These are phyloP conservation scores for Sclerotinia glacialis DNA, from an alignment of 2,329 filamentous ascomycete genomes.

Conservation along the genomic window DNA sequence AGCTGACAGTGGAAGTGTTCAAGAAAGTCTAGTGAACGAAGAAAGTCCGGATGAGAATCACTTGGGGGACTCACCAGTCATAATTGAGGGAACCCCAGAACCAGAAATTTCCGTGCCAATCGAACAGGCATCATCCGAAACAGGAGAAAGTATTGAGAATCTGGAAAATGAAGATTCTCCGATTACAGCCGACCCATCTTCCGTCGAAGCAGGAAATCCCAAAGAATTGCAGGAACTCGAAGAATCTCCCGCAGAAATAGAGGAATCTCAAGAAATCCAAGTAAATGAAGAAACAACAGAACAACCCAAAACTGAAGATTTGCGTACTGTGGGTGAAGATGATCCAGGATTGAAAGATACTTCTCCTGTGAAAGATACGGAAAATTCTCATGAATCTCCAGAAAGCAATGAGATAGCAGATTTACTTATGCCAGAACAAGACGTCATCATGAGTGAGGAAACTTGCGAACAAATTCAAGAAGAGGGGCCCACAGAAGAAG, in stretches of 20 bases:
- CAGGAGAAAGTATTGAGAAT: background rate
- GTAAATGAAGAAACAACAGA: background rate
- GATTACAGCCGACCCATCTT: background rate
- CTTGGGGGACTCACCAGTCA: background rate
- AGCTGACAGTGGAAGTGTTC: background rate
- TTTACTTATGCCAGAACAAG: conserved; percentile 16
- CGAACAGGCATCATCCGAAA: background rate
- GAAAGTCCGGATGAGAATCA: background rate
- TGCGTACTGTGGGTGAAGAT: background rate
- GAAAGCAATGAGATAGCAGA: conserved; percentile 10
- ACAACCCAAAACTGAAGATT: background rate
- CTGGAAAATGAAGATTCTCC: background rate
- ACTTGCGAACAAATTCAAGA: background rate
- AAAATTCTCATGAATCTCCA: background rate
- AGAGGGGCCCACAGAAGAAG: background rate
- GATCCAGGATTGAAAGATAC: background rate
- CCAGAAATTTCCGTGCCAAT: background rate
- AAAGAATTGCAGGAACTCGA: background rate
- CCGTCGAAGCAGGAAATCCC: background rate
- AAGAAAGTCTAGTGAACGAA: background rate
- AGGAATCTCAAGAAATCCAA: background rate
- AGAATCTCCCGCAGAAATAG: background rate
- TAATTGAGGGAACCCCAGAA: background rate
- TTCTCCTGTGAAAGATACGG: background rate
- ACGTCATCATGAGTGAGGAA: background rate